These are phyloP conservation scores for Fabrea salina DNA, from an alignment of 169 alveolate species.

Conservation along the genomic window DNA sequence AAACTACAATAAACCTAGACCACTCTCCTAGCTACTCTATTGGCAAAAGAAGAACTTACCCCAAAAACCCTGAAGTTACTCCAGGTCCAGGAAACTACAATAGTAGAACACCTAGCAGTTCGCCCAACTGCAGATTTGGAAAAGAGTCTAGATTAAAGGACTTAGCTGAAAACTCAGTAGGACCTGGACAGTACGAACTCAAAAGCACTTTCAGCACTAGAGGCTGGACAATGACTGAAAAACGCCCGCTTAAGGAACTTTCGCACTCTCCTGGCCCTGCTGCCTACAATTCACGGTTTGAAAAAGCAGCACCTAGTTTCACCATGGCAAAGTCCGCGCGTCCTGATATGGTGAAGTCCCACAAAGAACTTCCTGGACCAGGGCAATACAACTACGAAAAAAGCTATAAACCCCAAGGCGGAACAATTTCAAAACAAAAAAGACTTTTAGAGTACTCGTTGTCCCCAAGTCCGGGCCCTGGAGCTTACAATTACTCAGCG, in stretches of 20 bases:
- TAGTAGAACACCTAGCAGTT: not conserved
- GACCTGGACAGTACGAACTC: slow-evolving; percentile 33
- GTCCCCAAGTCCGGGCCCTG: too few species aligned
- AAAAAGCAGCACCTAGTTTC: not conserved
- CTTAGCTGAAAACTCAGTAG: slow-evolving; percentile 4
- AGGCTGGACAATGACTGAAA: too few species aligned
- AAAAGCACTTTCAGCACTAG: too few species aligned
- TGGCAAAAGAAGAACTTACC: not conserved
- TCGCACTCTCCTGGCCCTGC: not conserved
- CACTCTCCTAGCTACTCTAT: too few species aligned
- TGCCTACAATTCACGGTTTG: not conserved
- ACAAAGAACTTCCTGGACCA: slow-evolving; percentile 4
- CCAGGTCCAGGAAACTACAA: slow-evolving; percentile 28
- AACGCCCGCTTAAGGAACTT: not conserved
- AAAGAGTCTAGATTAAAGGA: too few species aligned
- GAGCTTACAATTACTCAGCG: not conserved
- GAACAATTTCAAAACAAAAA: too few species aligned
- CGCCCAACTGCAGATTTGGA: too few species aligned
- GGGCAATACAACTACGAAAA: slow-evolving; percentile 18
- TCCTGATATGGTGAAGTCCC: not conserved
- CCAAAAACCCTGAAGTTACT: not conserved
- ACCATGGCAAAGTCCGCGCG: not conserved
- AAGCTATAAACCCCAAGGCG: too few species aligned
- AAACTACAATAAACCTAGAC: too few species aligned
- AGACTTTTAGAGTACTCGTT: too few species aligned